Conservation (phyloP, 2,329 filamentous ascomycete genomes). For the Penicillium polonicum region DNA sequence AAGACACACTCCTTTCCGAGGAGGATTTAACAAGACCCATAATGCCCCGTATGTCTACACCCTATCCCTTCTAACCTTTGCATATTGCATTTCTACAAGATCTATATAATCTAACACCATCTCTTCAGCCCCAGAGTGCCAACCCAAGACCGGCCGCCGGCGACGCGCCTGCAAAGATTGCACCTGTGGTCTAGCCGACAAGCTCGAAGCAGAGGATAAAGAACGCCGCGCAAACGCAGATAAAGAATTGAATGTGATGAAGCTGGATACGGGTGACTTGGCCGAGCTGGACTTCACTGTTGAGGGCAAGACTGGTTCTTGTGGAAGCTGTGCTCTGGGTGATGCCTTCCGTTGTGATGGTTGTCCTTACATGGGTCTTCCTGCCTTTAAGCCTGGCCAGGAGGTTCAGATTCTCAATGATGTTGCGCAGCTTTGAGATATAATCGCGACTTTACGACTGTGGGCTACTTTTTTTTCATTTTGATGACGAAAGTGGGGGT, state of each 20-base stretch:
- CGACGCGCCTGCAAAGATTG: slow-evolving; percentile 97
- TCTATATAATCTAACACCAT: slow-evolving; percentile 10
- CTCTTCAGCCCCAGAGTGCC: slow-evolving; percentile 72
- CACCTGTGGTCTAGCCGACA: slow-evolving; percentile 85
- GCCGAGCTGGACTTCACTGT: slow-evolving; percentile 90
- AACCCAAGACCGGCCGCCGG: slow-evolving; percentile 74
- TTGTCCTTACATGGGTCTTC: slow-evolving; percentile 85
- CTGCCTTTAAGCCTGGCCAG: slow-evolving; percentile 95
- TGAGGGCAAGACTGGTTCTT: slow-evolving; percentile 93
- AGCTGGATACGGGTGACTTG: slow-evolving; percentile 73
- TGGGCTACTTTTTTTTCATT: not conserved
- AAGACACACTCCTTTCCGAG: slow-evolving; percentile 80
- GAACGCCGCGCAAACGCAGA: slow-evolving; percentile 66
- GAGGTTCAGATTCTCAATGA: slow-evolving; percentile 87
- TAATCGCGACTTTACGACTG: not conserved
- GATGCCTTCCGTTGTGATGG: slow-evolving; percentile 78
- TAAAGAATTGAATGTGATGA: slow-evolving; percentile 54
- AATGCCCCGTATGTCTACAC: slow-evolving; percentile 67
- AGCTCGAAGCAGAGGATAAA: slow-evolving; percentile 80
- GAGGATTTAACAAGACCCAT: slow-evolving; percentile 77
- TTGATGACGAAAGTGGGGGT: slow-evolving; percentile 4
- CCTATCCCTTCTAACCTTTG: not conserved
- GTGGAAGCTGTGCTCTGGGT: slow-evolving; percentile 88
- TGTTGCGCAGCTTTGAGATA: slow-evolving; percentile 69
- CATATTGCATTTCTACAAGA: not conserved